Evolutionary conservation across 2,329 filamentous ascomycete genomes (phyloP).

Genomic region (Orbilia javanica): DNA sequence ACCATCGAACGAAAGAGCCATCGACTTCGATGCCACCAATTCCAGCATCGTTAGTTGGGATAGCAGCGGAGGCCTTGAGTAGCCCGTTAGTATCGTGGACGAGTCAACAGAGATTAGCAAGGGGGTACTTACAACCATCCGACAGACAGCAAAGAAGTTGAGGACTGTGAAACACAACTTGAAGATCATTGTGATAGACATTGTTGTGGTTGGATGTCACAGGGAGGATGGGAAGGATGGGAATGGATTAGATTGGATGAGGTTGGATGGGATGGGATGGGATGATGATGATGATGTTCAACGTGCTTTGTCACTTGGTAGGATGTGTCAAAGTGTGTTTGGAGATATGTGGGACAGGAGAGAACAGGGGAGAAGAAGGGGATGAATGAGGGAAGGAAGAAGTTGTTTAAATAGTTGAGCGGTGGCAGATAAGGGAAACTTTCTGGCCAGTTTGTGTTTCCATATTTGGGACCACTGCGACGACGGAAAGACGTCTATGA

Average conservation of each 20-base stretch:
- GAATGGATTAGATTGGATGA: neutral
- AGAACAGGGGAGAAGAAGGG: neutral
- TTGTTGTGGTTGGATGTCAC: too few species aligned
- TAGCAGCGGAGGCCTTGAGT: neutral
- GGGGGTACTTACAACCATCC: slow-evolving; percentile 11
- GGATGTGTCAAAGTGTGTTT: neutral
- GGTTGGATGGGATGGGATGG: too few species aligned
- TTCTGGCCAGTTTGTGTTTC: neutral
- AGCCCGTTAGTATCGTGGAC: neutral
- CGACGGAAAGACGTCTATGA: neutral
- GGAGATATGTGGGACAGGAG: neutral
- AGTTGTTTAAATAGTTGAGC: neutral
- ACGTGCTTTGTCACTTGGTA: neutral
- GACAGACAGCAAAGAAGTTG: neutral
- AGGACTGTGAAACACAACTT: neutral
- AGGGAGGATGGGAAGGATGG: too few species aligned
- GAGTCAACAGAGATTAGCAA: neutral
- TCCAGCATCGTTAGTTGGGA: neutral
- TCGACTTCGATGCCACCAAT: neutral
- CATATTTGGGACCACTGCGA: neutral
- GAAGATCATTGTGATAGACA: neutral
- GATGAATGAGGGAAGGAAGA: neutral
- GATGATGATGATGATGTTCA: neutral
- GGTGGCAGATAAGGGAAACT: neutral
- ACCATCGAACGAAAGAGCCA: neutral